Conservation (phyloP, 139 green algal genomes). For the Pedinophyceae sp. region DNA sequence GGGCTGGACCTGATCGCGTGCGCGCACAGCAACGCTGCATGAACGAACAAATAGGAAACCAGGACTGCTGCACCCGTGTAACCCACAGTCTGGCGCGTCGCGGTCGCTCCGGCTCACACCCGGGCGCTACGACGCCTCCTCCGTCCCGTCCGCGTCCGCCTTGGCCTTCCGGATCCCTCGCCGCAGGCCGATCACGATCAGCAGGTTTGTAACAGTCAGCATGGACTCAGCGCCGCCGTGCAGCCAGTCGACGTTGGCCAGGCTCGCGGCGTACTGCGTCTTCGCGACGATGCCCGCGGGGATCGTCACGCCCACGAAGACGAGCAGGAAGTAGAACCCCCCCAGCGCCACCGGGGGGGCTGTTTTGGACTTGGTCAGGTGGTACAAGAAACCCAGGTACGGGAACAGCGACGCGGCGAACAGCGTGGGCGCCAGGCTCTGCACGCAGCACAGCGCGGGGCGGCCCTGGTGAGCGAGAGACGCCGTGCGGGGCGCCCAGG, state of each 20-base stretch:
- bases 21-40: too few species aligned
- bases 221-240: slow-evolving; percentile 87
- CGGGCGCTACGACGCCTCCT: too few species aligned
- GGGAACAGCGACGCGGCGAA: slow-evolving; percentile 79
- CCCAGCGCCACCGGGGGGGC: slow-evolving; percentile 40
- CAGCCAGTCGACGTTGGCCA: slow-evolving; percentile 94
- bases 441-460: background rate
- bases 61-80: too few species aligned
- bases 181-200: slow-evolving; percentile 53
- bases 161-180: too few species aligned
- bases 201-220: slow-evolving; percentile 89
- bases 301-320: slow-evolving; percentile 87
- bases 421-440: slow-evolving; percentile 47
- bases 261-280: slow-evolving; percentile 46
- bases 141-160: too few species aligned
- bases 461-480: too few species aligned
- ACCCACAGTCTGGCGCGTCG: too few species aligned
- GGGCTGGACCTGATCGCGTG: too few species aligned
- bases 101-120: too few species aligned
- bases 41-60: too few species aligned
- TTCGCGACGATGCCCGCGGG: slow-evolving; percentile 70
- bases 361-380: slow-evolving; percentile 43
- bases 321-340: slow-evolving; percentile 95
- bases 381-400: slow-evolving; percentile 88
- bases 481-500: too few species aligned